A percentile compares a stretch with the other conserved stretches of the same genome.
phyloP scores from a whole-genome alignment of 768 basidiomycete species.

The Agrocybe pediades region DNA sequence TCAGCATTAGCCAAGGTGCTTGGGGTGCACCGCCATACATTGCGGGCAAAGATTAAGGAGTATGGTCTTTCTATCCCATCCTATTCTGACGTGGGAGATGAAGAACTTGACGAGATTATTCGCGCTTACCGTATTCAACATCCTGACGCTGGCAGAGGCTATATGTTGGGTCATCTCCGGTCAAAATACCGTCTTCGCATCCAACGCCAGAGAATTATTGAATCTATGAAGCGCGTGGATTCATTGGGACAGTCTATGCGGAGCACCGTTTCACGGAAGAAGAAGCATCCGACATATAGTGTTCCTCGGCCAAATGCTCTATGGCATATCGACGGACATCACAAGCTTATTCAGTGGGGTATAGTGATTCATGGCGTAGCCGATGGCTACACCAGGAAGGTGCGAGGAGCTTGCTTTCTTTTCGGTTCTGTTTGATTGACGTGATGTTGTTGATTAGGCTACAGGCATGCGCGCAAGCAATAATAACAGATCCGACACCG shows the following conservation, averaged over 20 bases:
- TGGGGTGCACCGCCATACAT: neutral
- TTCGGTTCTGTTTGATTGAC: slow-evolving; percentile 26
- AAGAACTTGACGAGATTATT: neutral
- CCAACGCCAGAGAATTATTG: neutral
- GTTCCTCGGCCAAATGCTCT: slow-evolving; percentile 1
- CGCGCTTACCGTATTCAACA: neutral
- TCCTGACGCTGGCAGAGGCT: neutral
- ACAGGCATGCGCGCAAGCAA: slow-evolving; percentile 30
- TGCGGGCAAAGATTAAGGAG: neutral
- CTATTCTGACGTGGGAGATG: neutral
- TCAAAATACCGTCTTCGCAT: neutral
- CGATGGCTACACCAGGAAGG: slow-evolving; percentile 8
- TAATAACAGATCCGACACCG: slow-evolving; percentile 35
- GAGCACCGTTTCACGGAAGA: neutral
- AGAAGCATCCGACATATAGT: neutral
- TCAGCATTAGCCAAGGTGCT: neutral
- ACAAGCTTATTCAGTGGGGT: slow-evolving; percentile 14
- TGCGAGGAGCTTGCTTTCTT: neutral
- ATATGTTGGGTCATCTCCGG: neutral
- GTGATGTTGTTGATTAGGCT: slow-evolving; percentile 10
- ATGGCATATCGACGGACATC: slow-evolving; percentile 13
- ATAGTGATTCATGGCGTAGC: slow-evolving; percentile 14
- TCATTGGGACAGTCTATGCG: neutral
- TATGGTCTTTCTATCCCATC: neutral
- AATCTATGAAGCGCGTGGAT: slow-evolving; percentile 1